These are phyloP conservation scores for Colletotrichum sp. DNA, from an alignment of 2,329 filamentous ascomycete genomes.

Conservation along the genomic window DNA sequence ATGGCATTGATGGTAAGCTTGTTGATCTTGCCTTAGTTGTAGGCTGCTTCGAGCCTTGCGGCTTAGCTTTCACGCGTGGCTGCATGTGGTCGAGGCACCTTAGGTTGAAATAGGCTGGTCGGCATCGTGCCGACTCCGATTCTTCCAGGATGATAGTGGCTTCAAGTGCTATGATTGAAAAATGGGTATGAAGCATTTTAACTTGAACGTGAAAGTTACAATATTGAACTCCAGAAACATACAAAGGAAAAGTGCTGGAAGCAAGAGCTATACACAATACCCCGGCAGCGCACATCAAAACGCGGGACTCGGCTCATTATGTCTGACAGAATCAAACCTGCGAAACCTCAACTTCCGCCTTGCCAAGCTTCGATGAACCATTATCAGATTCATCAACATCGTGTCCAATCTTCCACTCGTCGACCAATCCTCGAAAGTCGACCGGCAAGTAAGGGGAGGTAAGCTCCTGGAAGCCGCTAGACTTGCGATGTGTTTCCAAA, in stretches of 20 bases:
- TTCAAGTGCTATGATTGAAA: neutral
- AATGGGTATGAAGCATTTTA: neutral
- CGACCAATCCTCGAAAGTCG: neutral
- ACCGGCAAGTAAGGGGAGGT: neutral
- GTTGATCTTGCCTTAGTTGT: neutral
- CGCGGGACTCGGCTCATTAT: neutral
- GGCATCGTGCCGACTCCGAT: neutral
- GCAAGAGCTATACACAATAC: neutral
- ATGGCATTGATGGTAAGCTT: neutral
- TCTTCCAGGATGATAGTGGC: neutral
- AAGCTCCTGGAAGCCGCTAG: constrained; percentile 15
- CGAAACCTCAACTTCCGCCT: neutral
- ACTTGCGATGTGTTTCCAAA: constrained; percentile 22
- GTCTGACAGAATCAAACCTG: neutral
- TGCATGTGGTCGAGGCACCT: neutral
- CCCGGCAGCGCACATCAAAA: neutral
- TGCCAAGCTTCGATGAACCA: neutral
- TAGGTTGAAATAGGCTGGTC: neutral
- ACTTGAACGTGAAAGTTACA: neutral
- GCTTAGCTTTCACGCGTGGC: neutral
- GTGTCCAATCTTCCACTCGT: constrained; percentile 3
- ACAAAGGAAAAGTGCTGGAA: neutral
- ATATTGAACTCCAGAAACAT: neutral
- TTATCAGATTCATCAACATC: neutral
- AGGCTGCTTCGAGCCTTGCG: neutral